Evolutionary conservation across 257 asterid genomes (phyloP), one percentile per base, ranked within the genome.

Genomic region (Vinca minor): DNA sequence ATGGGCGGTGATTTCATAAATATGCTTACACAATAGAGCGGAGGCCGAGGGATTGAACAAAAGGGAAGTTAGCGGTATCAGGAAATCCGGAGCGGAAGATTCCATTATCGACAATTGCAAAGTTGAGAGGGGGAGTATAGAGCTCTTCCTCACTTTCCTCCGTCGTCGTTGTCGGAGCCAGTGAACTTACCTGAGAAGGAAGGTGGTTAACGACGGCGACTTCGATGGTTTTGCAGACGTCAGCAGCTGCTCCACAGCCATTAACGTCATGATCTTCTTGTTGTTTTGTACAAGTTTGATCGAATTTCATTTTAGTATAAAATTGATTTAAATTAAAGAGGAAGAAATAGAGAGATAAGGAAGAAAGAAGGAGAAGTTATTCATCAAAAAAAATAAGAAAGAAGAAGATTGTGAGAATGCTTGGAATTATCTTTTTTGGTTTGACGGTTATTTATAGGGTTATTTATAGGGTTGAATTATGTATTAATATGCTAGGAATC

Each of bases 61-160:
- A 88, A 59, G 84, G 31, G 82, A 88, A 88, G 86, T 88, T 86
- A 62, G 75, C 70, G 9, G 78, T 44, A 60, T 86, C 83, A 12
- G 96, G 96, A 41, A 88, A 88, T 26, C 96, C 96, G 1, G 92
- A 88, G 72, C 96, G 64, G 70, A 77, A 88, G 64, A 88, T 78
- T 61, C 90, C 96, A 45, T 69, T 60, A 34, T 85, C 96, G 60
- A 88, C 96, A 82, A 88, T 79, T 31, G 95, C 78, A 32, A 88
- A 88, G 75, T 88, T 88, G 64, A 88, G 83, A 23, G 96, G 96
- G 62, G 96, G 96, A 60, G 74, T 78, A 65, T 80, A 81, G 15
- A 80, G 68, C 61, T 66, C 85, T 9, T 68, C 87, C 4, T 34
- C 38, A 7, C 74, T 83, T 21, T 36, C 68, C 29, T n/a, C 29